Conservation (phyloP, 345 rosid species). For the Orychophragmus violaceus region DNA sequence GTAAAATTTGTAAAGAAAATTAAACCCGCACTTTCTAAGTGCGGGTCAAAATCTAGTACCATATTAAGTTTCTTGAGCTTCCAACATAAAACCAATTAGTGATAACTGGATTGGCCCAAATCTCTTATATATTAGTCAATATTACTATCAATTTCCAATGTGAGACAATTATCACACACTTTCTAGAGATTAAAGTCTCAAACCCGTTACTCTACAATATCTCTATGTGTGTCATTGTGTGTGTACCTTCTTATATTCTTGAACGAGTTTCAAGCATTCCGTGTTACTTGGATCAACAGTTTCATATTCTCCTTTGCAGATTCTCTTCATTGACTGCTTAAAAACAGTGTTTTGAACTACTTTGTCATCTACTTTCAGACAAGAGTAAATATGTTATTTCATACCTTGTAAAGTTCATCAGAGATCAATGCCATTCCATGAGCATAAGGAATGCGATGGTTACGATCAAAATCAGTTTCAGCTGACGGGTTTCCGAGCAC, state of each 20-base stretch:
- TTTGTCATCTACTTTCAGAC: background rate
- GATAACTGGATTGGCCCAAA: too few species aligned
- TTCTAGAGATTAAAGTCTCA: too few species aligned
- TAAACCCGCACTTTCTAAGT: too few species aligned
- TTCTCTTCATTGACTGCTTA: conserved; percentile 16
- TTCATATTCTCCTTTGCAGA: conserved; percentile 19
- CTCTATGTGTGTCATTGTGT: too few species aligned
- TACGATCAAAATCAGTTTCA: conserved; percentile 22
- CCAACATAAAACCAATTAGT: too few species aligned
- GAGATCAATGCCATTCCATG: conserved; percentile 54
- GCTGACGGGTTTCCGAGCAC: conserved; percentile 53
- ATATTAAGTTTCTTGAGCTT: too few species aligned
- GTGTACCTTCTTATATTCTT: conserved; percentile 12
- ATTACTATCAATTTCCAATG: too few species aligned
- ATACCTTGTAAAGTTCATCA: conserved; percentile 50
- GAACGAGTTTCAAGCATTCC: conserved; percentile 17
- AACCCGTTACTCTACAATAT: too few species aligned
- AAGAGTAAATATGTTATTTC: background rate
- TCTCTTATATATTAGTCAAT: too few species aligned
- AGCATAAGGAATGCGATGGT: conserved; percentile 39
- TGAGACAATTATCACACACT: too few species aligned
- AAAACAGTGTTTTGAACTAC: background rate
- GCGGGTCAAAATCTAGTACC: too few species aligned
- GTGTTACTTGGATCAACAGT: conserved; percentile 15
- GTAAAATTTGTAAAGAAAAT: too few species aligned